Base-by-base conservation (phyloP, 2,329 filamentous ascomycete species). In the Trematosphaeria pertusa region DNA sequence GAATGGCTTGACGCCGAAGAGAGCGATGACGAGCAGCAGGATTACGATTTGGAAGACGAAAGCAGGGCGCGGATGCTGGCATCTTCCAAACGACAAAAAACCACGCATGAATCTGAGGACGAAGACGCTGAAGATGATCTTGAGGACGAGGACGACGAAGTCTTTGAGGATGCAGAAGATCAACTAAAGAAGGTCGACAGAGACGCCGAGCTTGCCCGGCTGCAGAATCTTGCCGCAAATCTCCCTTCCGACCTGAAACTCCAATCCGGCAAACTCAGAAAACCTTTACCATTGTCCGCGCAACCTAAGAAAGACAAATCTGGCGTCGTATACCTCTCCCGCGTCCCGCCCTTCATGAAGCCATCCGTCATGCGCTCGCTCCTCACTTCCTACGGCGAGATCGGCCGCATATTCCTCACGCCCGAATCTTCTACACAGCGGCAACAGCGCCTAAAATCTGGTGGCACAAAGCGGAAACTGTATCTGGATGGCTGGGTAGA, bases 401-500 rank as follows among this genome's bases (percentile, higher is more conserved):
- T 93, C 64, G 88, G 88, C 62, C 86, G 88, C 59, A 86, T 91
- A 46, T 93, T 92, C 74, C 81, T 93, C 14, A 85, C 88, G 0
- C 89, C 89, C 10, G 89, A 94, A 72, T 86, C 91, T 64, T 81
- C 85, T 0, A 71, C 81, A 3, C 79, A 81, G 5, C 87, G 89
- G 59, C 76, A 82, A 6, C 81, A 84, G 19, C 86, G 90, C 21
- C 79, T 91, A 10, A 81, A 82, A 43, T 81, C 80, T 39, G 90
- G 91, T 39, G 90, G 90, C 48, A 94, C 93, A 75, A 91, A 91
- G 75, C 91, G 91, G 72, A 83, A 85, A 49, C 83, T 83, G n/a
- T 94, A 85, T 73, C 87, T 84, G 3, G 91, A 95, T 71, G 91
- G 90, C 35, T 95, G 90, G 90, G 84, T 94, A 20, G 91, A 95